Base-by-base conservation (phyloP, 2,329 filamentous ascomycete genomes). In the Neofusicoccum laricinum region DNA sequence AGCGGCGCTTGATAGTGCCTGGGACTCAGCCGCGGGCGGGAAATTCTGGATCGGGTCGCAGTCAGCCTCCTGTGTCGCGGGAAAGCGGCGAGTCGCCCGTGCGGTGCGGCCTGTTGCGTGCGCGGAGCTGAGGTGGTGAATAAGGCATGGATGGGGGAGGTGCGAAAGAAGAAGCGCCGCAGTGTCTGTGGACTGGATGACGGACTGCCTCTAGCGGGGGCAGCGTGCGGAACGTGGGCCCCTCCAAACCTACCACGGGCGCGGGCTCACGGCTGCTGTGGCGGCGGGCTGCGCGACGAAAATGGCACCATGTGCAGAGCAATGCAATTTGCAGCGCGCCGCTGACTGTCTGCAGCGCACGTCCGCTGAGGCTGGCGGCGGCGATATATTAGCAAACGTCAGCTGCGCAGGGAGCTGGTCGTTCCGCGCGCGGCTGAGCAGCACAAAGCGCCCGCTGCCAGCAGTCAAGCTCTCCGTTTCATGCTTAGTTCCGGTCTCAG, bases 401-500 rank as follows among this genome's bases (percentile, higher is more conserved):
- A 59, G 55, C 55, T 59, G 55, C 36, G 34, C 17, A 59, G 40
- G 53, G 55, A 59, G 55, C 55, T 59, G 55, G 36, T 46, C 55
- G 14, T 59, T 46, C 55, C 55, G 55, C 55, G 55, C 55, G 55
- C 55, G 55, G 55, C 55, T 59, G 55, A 59, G 55, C 55, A 59
- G 55, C 55, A 59, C 55, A 59, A 59, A 59, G 55, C 55, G 55
- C 53, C 19, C 51, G 34, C 38, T n/a, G 17, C 36, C 51, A 32
- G 53, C 53, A n/a, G 53, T 48, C 55, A 59, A 59, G 55, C 55
- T 59, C 55, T 59, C 36, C 36, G 55, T 36, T 59, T 59, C 53
- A 58, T 40, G 53, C 53, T 58, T 58, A 15, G 25, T 34, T 59
- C 41, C 40, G 41, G 41, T 17, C 41, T 46, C 41, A 46, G 30